Evolutionary conservation across 805 yeast species (phyloP).

Genomic region (Wickerhamiella kurtzmanii): DNA sequence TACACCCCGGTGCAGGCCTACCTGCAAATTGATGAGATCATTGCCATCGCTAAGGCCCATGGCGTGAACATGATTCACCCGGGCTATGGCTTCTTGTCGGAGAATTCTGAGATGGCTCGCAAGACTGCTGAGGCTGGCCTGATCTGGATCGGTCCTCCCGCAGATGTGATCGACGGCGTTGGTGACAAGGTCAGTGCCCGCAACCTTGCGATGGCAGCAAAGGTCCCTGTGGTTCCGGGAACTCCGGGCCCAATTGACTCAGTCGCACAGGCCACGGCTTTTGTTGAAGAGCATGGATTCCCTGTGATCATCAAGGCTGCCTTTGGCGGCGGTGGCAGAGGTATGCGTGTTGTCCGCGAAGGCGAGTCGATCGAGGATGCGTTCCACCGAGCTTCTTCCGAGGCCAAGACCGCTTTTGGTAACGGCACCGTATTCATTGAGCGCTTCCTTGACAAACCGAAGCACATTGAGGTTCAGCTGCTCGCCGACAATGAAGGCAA

Average conservation of each 20-base stretch:
- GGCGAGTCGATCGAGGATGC: constrained; percentile 91
- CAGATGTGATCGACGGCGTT: constrained; percentile 76
- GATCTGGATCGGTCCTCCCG: constrained; percentile 92
- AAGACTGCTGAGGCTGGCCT: constrained; percentile 85
- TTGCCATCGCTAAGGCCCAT: constrained; percentile 66
- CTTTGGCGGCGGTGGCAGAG: constrained; percentile 99
- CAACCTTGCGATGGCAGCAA: constrained; percentile 61
- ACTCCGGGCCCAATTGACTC: constrained; percentile 90
- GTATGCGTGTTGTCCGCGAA: constrained; percentile 97
- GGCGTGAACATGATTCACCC: constrained; percentile 81
- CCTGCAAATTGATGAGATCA: constrained; percentile 87
- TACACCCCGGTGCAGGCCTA: constrained; percentile 93
- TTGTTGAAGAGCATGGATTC: constrained; percentile 74
- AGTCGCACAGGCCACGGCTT: constrained; percentile 62
- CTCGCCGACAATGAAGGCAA: constrained; percentile 90
- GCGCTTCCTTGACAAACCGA: constrained; percentile 87
- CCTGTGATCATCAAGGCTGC: constrained; percentile 98
- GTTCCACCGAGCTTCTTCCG: constrained; percentile 83
- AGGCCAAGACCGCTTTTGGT: constrained; percentile 92
- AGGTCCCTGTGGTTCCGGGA: constrained; percentile 94
- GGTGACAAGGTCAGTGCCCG: constrained; percentile 97
- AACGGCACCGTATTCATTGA: constrained; percentile 97
- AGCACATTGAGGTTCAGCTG: constrained; percentile 94
- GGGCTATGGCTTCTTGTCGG: constrained; percentile 82
- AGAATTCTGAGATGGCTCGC: constrained; percentile 84